These are phyloP conservation scores for Firmiana major DNA, from an alignment of 345 rosid species.

Conservation along the genomic window DNA sequence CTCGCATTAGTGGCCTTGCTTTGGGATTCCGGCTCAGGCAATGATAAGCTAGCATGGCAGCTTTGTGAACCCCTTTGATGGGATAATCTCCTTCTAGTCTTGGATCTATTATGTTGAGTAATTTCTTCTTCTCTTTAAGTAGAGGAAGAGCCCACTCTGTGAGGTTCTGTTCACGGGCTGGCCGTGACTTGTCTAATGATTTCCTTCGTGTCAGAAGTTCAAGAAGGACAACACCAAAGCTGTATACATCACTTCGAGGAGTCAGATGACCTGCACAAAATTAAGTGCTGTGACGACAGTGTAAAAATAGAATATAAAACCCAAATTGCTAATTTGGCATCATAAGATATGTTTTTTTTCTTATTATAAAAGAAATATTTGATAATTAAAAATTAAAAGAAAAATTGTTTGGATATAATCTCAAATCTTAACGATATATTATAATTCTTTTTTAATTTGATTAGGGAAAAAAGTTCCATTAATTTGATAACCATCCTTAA, in stretches of 20 bases:
- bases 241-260: slow-evolving; percentile 86
- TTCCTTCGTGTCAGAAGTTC: slow-evolving; percentile 84
- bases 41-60: slow-evolving; percentile 95
- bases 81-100: slow-evolving; percentile 75
- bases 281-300: not conserved
- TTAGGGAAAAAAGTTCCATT: not conserved
- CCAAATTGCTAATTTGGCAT: not conserved
- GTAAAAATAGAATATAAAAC: not conserved
- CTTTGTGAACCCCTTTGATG: slow-evolving; percentile 68
- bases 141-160: slow-evolving; percentile 90
- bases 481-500: not conserved
- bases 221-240: slow-evolving; percentile 75
- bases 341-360: too few species aligned
- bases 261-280: slow-evolving; percentile 68
- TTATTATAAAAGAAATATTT: too few species aligned
- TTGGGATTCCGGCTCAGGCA: slow-evolving; percentile 90
- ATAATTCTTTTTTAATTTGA: too few species aligned
- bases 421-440: too few species aligned
- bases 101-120: slow-evolving; percentile 69
- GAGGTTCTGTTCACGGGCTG: slow-evolving; percentile 81
- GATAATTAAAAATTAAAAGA: too few species aligned
- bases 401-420: too few species aligned
- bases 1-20: slow-evolving; percentile 98
- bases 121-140: slow-evolving; percentile 85
- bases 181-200: slow-evolving; percentile 80